Conservation (phyloP, 2,329 filamentous ascomycete genomes). For the Aspergillus uvarum region DNA sequence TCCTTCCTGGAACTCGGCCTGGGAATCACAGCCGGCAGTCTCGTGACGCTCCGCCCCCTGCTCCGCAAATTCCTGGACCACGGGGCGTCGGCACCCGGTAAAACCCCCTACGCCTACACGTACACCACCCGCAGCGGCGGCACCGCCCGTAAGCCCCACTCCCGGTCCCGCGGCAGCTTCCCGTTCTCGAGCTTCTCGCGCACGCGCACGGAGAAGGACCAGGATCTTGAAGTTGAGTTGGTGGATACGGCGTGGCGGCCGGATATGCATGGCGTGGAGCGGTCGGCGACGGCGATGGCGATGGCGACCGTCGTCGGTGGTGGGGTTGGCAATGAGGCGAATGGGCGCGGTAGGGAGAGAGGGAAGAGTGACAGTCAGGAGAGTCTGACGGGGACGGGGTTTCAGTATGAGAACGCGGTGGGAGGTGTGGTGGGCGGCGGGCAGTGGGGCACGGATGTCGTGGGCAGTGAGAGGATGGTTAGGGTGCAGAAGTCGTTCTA, state of each 20-base stretch:
- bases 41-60: slow-evolving; percentile 49
- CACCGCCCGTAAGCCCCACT: too few species aligned
- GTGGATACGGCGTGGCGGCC: background rate
- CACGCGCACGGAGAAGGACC: background rate
- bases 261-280: background rate
- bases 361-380: background rate
- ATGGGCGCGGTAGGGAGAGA: too few species aligned
- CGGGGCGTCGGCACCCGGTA: background rate
- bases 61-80: slow-evolving; percentile 27
- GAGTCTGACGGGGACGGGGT: background rate
- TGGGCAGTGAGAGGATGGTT: background rate
- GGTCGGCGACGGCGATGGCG: background rate
- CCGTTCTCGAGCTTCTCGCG: background rate
- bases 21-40: slow-evolving; percentile 43
- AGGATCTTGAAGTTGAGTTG: background rate
- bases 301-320: background rate
- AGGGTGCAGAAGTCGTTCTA: background rate
- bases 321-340: too few species aligned
- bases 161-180: background rate
- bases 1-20: slow-evolving; percentile 30
- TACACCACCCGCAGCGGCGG: too few species aligned
- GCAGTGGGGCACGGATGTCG: too few species aligned
- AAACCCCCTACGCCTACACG: background rate
- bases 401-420: too few species aligned
- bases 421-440: too few species aligned